phyloP scores from a whole-genome alignment of 1,139 yeast species.

The Williopsis jadinii region DNA sequence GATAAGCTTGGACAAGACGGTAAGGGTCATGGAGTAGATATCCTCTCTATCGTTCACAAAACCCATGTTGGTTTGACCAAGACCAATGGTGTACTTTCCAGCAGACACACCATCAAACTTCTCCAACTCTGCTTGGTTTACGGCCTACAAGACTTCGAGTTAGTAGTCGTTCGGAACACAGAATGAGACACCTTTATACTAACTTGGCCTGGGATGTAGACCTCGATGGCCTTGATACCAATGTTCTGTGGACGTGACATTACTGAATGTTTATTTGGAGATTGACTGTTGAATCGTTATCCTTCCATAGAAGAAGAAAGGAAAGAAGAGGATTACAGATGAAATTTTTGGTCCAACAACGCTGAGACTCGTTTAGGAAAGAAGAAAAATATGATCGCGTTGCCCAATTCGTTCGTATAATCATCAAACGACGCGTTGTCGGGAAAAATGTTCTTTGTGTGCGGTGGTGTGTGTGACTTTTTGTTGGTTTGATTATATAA shows the following conservation, averaged over 20 bases:
- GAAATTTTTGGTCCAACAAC: too few species aligned
- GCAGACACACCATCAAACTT: conserved; percentile 76
- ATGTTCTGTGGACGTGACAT: conserved; percentile 56
- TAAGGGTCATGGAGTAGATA: conserved; percentile 84
- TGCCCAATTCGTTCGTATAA: too few species aligned
- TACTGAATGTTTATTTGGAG: background rate
- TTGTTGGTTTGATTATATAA: too few species aligned
- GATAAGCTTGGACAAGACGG: conserved; percentile 72
- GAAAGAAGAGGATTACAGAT: too few species aligned
- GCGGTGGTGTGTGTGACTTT: too few species aligned
- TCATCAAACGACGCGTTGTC: too few species aligned
- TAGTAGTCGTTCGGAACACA: background rate
- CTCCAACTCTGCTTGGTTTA: conserved; percentile 86
- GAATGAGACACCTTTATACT: conserved; percentile 15
- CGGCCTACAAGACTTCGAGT: conserved; percentile 38
- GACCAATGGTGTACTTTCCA: conserved; percentile 97
- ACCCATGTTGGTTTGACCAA: conserved; percentile 97
- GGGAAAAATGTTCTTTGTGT: too few species aligned
- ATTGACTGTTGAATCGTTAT: too few species aligned
- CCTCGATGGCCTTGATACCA: conserved; percentile 94
- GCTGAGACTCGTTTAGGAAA: too few species aligned
- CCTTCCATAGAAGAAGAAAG: too few species aligned
- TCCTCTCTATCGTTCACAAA: conserved; percentile 97
- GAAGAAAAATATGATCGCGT: too few species aligned
- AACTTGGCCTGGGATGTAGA: conserved; percentile 73